Evolutionary conservation across 139 green algal genomes (phyloP), one percentile per base, ranked within the genome.

Genomic region (Micromonas pusilla): DNA sequence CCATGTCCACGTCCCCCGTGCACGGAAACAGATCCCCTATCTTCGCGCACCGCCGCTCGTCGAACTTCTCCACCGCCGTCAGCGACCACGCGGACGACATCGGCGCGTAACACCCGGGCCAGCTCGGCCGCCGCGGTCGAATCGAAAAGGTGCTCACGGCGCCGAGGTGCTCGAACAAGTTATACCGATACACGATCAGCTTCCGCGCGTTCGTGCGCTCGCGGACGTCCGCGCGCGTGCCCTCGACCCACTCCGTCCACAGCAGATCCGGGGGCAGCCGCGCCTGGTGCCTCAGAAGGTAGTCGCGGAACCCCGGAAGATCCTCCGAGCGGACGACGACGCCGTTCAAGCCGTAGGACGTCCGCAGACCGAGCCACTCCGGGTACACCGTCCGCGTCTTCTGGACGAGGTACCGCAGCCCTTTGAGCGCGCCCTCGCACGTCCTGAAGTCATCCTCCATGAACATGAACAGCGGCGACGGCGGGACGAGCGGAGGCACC

Each of bases 371-470:
- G 3, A 77, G 38, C 36, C 36, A 77, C 28, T 62, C 3, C 45
- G 45, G 45, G 45, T 57, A 57, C 45, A 57, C 45, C 9, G 45
- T 16, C 31, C 13, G 4, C 26, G 54, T 33, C 38, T 77, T 77
- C 3, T 62, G 23, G 6, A 77, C 21, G 5, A 77, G 20, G 38
- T 77, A 77, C 19, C 3, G 21, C 71, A 77, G 30, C 26, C 26
- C 54, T 20, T 31, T n/a, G 16, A 62, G 5, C 20, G 36, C 28
- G 28, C 52, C 31, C 71, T 28, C 36, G 37, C 71, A 77, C 71
- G 71, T 37, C 71, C 33, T 62, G 38, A 77, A 77, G 36, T 77
- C 71, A 37, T 77, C 71, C 38, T 77, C 71, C 20, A 77, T 34
- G 36, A 77, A 77, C 33, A 62, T 62, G 54, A 66, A 77, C 28